Evolutionary conservation across 768 basidiomycete species (phyloP), one percentile per base, ranked within the genome.

Genomic region (Favolaschia claudopus): DNA sequence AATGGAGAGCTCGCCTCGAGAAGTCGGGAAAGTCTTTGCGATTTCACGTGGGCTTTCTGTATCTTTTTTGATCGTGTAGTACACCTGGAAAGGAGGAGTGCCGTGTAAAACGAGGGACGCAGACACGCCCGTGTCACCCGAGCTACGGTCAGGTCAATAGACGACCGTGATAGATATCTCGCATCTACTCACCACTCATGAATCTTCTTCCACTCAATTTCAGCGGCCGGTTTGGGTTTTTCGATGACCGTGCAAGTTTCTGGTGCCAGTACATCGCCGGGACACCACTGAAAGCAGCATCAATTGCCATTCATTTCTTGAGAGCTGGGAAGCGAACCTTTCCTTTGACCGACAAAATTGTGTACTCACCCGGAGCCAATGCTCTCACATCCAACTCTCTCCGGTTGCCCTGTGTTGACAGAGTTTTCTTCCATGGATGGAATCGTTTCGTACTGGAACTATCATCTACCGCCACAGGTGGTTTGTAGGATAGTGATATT

Each of bases 61-160:
- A 74, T 94, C 84, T 44, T 87, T 85, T 67, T 92, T 88, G 55
- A 85, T 83, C 13, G 81, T 85, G 72, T 95, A 97, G 68, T 85
- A 85, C 12, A 96, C 85, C 45, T 83, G 82, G 84, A 97, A 98
- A 7, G 96, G 96, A 25, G 95, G 89, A 4, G 89, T 89, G 15
- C 96, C 96, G 46, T 89, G 91, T 45, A 99, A 81, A 55, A 95
- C 84, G 46, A 97, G 85, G 4, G 90, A 87, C 3, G 92, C 95
- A 13, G 89, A 89, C 43, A 96, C 92, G 8, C 96, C 96, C 17
- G 92, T 95, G 67, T 97, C 96, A 2, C 93, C 91, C 45, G 93
- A 93, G 71, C 92, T 94, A 62, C 31, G 39, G 34, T 37, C 47
- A 38, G 25, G 62, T 56, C 19, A 56, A 44, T 51, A 40, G 60